Conservation (phyloP, 108 stramenopile genomes). For the Cyclotella kingstonii region DNA sequence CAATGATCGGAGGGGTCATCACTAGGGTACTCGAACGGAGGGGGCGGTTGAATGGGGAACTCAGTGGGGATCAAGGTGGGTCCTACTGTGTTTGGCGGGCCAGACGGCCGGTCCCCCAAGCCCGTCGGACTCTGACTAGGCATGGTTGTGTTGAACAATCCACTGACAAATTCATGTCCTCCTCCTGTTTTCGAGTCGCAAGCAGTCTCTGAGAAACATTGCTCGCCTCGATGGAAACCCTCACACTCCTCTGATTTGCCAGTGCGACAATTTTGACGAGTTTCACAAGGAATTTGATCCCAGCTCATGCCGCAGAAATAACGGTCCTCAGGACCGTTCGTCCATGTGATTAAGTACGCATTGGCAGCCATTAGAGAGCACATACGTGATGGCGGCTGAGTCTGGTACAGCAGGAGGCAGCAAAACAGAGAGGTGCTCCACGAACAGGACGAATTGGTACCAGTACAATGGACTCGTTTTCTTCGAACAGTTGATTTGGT, state of each 20-base stretch:
- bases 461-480: conserved; percentile 3
- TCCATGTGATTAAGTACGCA: conserved; percentile 29
- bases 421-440: not conserved
- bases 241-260: conserved; percentile 24
- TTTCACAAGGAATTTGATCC: conserved; percentile 16
- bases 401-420: not conserved
- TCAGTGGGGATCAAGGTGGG: conserved; percentile 17
- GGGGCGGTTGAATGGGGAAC: conserved; percentile 5
- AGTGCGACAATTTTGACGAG: conserved; percentile 28
- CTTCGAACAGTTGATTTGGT: conserved; percentile 4
- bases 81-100: not conserved
- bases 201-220: conserved; percentile 12
- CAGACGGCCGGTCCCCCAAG: not conserved
- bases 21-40: not conserved
- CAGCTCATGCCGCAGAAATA: conserved; percentile 36
- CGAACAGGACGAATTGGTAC: not conserved
- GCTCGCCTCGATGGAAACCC: conserved; percentile 2
- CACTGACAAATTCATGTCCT: conserved; percentile 1
- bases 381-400: no score
- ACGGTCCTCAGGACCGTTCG: conserved; percentile 29
- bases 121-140: not conserved
- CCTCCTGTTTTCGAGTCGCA: conserved; percentile 30
- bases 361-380: no score
- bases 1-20: conserved; percentile 34
- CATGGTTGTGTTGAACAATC: not conserved